These are phyloP conservation scores for Puccinia novopanici DNA, from an alignment of 1,284 basidiomycete genomes.

Conservation along the genomic window DNA sequence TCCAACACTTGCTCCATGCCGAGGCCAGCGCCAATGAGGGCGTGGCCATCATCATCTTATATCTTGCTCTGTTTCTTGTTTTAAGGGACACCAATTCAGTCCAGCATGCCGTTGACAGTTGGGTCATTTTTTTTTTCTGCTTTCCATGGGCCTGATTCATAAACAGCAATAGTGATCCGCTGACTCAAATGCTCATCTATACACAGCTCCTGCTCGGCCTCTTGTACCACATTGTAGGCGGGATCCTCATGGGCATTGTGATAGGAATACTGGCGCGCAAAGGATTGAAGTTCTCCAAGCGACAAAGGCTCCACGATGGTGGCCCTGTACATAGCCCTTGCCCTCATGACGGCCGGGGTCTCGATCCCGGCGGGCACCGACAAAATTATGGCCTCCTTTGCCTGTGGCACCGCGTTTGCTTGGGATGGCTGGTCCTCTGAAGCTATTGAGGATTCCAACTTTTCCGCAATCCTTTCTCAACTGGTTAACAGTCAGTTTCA, in stretches of 20 bases:
- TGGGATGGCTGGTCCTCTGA: conserved; percentile 87
- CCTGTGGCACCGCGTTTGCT: conserved; percentile 92
- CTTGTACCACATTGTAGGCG: no score
- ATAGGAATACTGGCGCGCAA: no score
- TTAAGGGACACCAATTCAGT: conserved; percentile 72
- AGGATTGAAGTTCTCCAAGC: conserved; percentile 91
- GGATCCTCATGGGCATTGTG: no score
- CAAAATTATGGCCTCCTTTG: conserved; percentile 89
- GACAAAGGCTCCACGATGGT: conserved; percentile 85
- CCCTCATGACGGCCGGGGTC: conserved; percentile 75
- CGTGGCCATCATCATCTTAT: no score
- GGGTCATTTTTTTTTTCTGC: conserved; percentile 33
- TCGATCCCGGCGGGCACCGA: conserved; percentile 88
- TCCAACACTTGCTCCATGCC: no score
- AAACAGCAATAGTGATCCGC: no score
- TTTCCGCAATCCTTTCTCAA: conserved; percentile 91
- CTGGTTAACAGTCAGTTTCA: conserved; percentile 59
- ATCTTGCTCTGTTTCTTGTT: conserved; percentile 86
- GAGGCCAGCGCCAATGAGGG: no score
- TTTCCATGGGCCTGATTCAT: no score
- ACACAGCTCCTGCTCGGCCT: no score
- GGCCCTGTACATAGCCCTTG: conserved; percentile 81
- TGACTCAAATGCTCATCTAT: no score
- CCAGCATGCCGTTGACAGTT: conserved; percentile 64
- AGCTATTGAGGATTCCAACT: conserved; percentile 90